Conservation (phyloP, 148 eudicot species). For the Vaccinium macrocarpon region DNA sequence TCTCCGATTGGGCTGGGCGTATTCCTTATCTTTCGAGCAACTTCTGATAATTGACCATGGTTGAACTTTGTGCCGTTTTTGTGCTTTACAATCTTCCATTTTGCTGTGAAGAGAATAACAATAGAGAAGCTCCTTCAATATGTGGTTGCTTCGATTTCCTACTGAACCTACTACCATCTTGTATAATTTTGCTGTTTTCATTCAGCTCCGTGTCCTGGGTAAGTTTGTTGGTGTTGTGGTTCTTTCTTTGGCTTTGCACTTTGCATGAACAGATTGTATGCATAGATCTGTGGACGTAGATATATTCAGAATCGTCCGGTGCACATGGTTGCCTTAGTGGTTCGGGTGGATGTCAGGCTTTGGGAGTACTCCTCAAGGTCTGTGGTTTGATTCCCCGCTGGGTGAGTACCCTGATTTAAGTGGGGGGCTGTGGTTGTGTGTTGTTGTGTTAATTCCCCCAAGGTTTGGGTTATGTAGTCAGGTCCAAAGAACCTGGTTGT, state of each 20-base stretch:
- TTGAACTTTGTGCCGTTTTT: neutral
- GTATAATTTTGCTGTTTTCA: neutral
- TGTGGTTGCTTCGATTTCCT: neutral
- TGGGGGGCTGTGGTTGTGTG: too few relatives aligned
- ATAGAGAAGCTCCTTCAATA: neutral
- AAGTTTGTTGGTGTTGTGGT: neutral
- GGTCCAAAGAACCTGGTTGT: too few relatives aligned
- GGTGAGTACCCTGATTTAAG: too few relatives aligned
- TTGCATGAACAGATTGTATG: neutral
- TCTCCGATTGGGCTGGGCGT: neutral
- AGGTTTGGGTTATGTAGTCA: too few relatives aligned
- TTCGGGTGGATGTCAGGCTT: too few relatives aligned
- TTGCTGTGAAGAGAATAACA: neutral
- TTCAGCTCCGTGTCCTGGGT: neutral
- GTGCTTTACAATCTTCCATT: neutral
- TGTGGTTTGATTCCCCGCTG: too few relatives aligned
- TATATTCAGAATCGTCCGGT: neutral
- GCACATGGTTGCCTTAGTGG: too few relatives aligned
- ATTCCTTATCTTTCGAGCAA: neutral
- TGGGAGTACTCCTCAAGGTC: too few relatives aligned
- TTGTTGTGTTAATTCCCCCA: too few relatives aligned
- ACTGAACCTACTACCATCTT: neutral
- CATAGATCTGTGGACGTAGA: neutral
- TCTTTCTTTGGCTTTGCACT: neutral
- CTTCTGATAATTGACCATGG: neutral